Conservation (phyloP, 345 rosid genomes). For the Moringa oleifera region DNA sequence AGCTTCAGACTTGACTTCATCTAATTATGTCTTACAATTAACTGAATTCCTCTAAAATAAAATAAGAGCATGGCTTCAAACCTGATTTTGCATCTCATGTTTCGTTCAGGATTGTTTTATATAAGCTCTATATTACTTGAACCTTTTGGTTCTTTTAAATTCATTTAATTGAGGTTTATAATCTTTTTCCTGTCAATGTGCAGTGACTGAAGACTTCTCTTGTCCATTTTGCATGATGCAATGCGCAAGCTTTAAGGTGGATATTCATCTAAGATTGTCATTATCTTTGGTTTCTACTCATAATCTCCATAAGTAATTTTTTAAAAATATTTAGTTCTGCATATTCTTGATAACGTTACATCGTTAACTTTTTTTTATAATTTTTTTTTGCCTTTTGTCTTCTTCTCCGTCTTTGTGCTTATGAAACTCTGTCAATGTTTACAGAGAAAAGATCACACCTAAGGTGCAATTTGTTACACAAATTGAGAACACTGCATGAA, state of each 20-base stretch:
- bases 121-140: neutral
- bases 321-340: too few species aligned
- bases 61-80: neutral
- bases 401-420: too few species aligned
- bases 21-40: too few species aligned
- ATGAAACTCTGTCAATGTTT: too few species aligned
- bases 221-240: conserved; percentile 89
- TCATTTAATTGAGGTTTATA: conserved; percentile 1
- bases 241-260: conserved; percentile 83
- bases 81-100: neutral
- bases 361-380: too few species aligned
- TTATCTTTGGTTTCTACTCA: conserved; percentile 8
- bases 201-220: conserved; percentile 90
- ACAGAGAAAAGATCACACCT: too few species aligned
- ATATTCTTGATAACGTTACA: too few species aligned
- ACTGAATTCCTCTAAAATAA: too few species aligned
- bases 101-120: neutral
- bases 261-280: neutral
- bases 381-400: too few species aligned
- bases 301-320: neutral
- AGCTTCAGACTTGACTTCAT: too few species aligned
- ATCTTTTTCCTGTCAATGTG: conserved; percentile 17
- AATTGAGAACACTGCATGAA: too few species aligned
- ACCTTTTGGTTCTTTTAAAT: neutral
- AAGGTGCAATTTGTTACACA: too few species aligned